These are phyloP conservation scores for Globisporangium apiculatum DNA, from an alignment of 352 stramenopile species.

Conservation along the genomic window DNA sequence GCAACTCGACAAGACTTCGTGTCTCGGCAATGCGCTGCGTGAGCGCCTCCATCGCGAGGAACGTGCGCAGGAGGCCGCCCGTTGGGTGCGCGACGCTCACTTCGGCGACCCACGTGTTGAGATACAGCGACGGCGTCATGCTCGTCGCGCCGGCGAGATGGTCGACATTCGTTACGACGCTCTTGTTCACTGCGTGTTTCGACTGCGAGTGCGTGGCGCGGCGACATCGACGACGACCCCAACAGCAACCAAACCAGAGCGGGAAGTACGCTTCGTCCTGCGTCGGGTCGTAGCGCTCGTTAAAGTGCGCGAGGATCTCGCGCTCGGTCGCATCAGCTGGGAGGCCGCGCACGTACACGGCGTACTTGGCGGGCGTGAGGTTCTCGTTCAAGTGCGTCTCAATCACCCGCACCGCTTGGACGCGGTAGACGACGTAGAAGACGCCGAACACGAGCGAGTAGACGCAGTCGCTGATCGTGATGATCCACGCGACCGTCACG, in stretches of 20 bases:
- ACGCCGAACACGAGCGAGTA: conserved; percentile 70
- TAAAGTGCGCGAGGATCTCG: conserved; percentile 77
- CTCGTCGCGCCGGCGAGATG: conserved; percentile 39
- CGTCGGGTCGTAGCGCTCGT: conserved; percentile 58
- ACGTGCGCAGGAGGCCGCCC: conserved; percentile 59
- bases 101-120: conserved; percentile 83
- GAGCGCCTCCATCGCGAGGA: conserved; percentile 64
- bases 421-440: conserved; percentile 53
- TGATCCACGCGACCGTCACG: conserved; percentile 58
- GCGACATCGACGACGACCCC: conserved; percentile 24
- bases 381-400: conserved; percentile 68
- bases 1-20: conserved; percentile 36
- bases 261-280: conserved; percentile 55
- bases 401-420: conserved; percentile 35
- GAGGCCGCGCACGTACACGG: conserved; percentile 67
- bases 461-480: conserved; percentile 49
- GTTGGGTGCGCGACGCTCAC: conserved; percentile 76
- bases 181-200: conserved; percentile 20
- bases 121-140: conserved; percentile 38
- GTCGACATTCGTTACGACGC: conserved; percentile 55
- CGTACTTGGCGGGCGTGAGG: conserved; percentile 74
- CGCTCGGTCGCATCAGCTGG: conserved; percentile 49
- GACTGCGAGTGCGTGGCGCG: too few species aligned
- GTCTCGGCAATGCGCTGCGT: conserved; percentile 53
- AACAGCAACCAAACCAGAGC: conserved; percentile 63